Evolutionary conservation across 257 asterid genomes (phyloP).

Genomic region (Schizonepeta tenuifolia): DNA sequence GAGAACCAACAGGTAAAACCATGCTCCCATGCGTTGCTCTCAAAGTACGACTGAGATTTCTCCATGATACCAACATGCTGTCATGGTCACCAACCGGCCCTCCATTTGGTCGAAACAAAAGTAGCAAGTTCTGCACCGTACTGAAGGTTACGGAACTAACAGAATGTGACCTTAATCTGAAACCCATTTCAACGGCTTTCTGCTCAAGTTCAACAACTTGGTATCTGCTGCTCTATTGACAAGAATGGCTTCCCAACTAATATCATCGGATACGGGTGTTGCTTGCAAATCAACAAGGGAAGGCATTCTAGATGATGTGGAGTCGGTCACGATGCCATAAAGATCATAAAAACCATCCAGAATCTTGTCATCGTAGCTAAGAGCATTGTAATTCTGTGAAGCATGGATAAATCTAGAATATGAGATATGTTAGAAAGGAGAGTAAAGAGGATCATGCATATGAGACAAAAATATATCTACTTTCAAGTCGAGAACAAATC

Average conservation of each 20-base stretch:
- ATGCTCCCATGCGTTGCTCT: conserved; percentile 82
- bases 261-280: conserved; percentile 63
- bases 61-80: conserved; percentile 77
- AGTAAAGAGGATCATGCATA: conserved; percentile 30
- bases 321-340: conserved; percentile 67
- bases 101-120: conserved; percentile 89
- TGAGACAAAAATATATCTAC: conserved; percentile 21
- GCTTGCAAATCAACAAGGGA: conserved; percentile 90
- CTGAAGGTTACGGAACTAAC: conserved; percentile 42
- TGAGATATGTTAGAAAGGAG: conserved; percentile 72
- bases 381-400: conserved; percentile 98
- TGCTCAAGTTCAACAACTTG: conserved; percentile 77
- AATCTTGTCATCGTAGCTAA: conserved; percentile 92
- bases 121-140: conserved; percentile 74
- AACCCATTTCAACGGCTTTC: conserved; percentile 73
- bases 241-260: conserved; percentile 91
- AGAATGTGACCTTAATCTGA: conserved; percentile 51
- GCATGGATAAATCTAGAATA: conserved; percentile 76
- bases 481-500: conserved; percentile 21
- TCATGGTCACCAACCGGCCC: conserved; percentile 94
- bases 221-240: conserved; percentile 79
- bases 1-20: conserved; percentile 95
- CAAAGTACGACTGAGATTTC: conserved; percentile 59
- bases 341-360: conserved; percentile 95
- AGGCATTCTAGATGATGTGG: conserved; percentile 88